Base-by-base conservation (phyloP, 257 asterid genomes). In the Nicotiana sylvestris region DNA sequence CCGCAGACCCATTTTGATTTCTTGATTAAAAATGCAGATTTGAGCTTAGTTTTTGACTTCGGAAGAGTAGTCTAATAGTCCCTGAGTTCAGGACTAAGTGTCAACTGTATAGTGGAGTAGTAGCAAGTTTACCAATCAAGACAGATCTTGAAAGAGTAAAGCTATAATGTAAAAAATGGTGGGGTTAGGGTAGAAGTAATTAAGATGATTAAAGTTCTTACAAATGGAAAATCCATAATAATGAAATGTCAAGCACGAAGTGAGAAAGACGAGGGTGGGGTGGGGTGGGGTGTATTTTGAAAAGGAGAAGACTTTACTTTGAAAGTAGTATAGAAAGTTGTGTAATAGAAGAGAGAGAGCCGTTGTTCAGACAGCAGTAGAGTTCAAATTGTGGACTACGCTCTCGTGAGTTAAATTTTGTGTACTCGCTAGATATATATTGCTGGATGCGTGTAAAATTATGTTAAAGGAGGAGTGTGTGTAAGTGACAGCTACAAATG, bases 1-100 rank as follows among this genome's bases (percentile, higher is more conserved):
- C 81, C 81, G 69, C 87, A 78, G 77, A 55, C 90, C 89, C 92
- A 85, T 88, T 85, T 87, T 80, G 89, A 87, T 90, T 86, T 88
- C 91, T 85, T 49, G 91, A 81, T 74, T 81, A 82, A 74, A 85
- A 76, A 27, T 13, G 61, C 79, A 74, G 60, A 49, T 49, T 74
- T 25, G 79, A 27, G 79, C 62, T 74, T 6, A 8, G 25, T 51
- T 80, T 64, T 58, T 25, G n/a, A 12, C 12, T 7, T 51, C 17
- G 13, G 13, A 66, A 78, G 33, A 4, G 29, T 9, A 17, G 64
- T 5, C 7, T 57, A 15, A 1, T 57, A n/a, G 66, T 60, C 66
- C 30, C 21, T 9, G 30, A 60, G 29, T 60, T n/a, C 13, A 60
- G 60, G 39, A 39, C n/a, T 43, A 39, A 69, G 16, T 69, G 30